phyloP scores from a whole-genome alignment of 2,329 filamentous ascomycete species.

The Bipolaris cookei region DNA sequence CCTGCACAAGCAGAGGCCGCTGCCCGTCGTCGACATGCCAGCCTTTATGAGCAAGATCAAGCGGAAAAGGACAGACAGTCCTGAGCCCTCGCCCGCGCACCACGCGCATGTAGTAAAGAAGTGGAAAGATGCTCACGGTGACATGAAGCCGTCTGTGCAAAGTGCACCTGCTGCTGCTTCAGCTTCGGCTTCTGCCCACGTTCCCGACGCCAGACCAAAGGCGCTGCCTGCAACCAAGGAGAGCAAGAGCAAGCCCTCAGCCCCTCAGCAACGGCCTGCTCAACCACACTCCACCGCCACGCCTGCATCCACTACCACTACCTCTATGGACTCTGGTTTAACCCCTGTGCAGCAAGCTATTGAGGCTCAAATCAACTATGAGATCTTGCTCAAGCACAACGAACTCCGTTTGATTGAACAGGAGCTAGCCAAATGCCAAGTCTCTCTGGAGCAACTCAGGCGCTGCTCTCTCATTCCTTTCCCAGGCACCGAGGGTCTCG shows the following conservation, averaged over 20 bases:
- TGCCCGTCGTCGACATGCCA: conserved; percentile 56
- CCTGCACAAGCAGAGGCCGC: conserved; percentile 51
- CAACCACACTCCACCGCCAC: conserved; percentile 33
- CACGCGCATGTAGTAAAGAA: conserved; percentile 49
- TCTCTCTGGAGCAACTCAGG: conserved; percentile 90
- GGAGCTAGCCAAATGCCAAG: conserved; percentile 93
- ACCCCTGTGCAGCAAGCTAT: conserved; percentile 72
- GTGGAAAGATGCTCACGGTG: conserved; percentile 46
- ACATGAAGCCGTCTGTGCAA: conserved; percentile 35
- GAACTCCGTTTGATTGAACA: conserved; percentile 94
- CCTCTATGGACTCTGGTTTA: conserved; percentile 37
- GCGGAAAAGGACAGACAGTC: conserved; percentile 63
- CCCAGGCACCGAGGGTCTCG: conserved; percentile 72
- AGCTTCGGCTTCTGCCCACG: conserved; percentile 28
- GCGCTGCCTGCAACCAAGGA: conserved; percentile 41
- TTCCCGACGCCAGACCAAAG: conserved; percentile 35
- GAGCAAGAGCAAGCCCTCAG: conserved; percentile 39
- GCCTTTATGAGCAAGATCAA: conserved; percentile 60
- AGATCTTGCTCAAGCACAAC: conserved; percentile 92
- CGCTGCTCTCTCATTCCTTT: conserved; percentile 92
- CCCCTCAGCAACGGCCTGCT: conserved; percentile 28
- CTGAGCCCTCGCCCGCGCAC: conserved; percentile 46
- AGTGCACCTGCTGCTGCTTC: conserved; percentile 24
- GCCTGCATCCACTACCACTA: conserved; percentile 12
- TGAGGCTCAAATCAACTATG: conserved; percentile 85